Conservation (phyloP, 2,329 filamentous ascomycete genomes). For the Verticillium zaregamsianum region DNA sequence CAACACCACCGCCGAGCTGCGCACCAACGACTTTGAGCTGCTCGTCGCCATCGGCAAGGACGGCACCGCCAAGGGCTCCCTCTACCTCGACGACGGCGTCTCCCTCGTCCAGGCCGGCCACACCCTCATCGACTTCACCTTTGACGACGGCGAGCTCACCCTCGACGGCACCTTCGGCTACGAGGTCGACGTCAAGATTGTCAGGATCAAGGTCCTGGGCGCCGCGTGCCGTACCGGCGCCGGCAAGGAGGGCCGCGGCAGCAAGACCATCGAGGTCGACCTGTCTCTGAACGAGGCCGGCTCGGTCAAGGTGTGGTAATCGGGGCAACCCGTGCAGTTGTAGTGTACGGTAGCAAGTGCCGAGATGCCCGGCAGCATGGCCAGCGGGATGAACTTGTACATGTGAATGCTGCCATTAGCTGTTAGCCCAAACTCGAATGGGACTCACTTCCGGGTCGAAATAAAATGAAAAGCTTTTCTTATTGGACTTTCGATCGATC, state of each 20-base stretch:
- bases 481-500: too few species aligned
- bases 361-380: too few species aligned
- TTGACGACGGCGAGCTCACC: conserved; percentile 45
- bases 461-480: too few species aligned
- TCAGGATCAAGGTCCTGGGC: conserved; percentile 48
- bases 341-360: too few species aligned
- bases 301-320: conserved; percentile 3
- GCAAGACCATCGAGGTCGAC: conserved; percentile 16
- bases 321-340: too few species aligned
- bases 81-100: conserved; percentile 75
- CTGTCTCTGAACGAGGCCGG: conserved; percentile 16
- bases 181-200: conserved; percentile 34
- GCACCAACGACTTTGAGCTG: conserved; percentile 63
- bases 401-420: too few species aligned
- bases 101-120: conserved; percentile 22
- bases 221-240: conserved; percentile 4
- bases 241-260: conserved; percentile 4
- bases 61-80: conserved; percentile 52
- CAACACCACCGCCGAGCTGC: conserved; percentile 60
- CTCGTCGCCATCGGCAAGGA: conserved; percentile 55
- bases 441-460: too few species aligned
- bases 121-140: conserved; percentile 58
- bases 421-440: too few species aligned
- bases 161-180: conserved; percentile 53
- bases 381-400: too few species aligned